phyloP scores from a whole-genome alignment of 2,329 filamentous ascomycete genomes.

The Microsporum canis region DNA sequence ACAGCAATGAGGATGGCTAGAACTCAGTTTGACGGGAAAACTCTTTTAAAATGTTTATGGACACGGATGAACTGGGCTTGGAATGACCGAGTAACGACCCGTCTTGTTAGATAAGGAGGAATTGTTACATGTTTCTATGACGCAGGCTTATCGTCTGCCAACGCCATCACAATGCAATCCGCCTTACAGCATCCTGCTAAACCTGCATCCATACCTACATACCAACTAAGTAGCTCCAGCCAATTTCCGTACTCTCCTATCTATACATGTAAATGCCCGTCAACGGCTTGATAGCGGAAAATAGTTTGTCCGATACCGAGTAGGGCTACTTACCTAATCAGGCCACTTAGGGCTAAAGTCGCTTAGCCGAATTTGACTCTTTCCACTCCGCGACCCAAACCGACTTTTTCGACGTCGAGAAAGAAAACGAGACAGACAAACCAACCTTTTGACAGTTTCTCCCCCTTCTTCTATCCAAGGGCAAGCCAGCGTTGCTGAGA shows the following conservation, averaged over 20 bases:
- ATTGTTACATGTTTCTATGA: neutral
- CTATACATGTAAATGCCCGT: neutral
- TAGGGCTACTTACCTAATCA: slow-evolving; percentile 6
- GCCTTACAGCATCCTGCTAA: neutral
- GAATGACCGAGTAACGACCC: neutral
- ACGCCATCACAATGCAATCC: neutral
- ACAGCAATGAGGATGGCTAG: neutral
- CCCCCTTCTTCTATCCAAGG: slow-evolving; percentile 35
- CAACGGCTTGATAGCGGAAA: neutral
- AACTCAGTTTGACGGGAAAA: neutral
- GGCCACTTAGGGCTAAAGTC: slow-evolving; percentile 28
- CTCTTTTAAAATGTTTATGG: neutral
- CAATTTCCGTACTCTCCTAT: neutral
- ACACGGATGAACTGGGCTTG: neutral
- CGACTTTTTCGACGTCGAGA: slow-evolving; percentile 9
- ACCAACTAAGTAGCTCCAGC: neutral
- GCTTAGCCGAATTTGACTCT: slow-evolving; percentile 33
- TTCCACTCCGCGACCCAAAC: slow-evolving; percentile 16
- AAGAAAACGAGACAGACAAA: slow-evolving; percentile 9
- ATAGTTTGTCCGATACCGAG: neutral
- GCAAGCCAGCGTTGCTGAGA: slow-evolving; percentile 35
- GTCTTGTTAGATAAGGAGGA: neutral
- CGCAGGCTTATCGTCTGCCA: neutral
- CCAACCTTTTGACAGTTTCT: slow-evolving; percentile 26
- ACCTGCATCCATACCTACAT: neutral